Evolutionary conservation across 805 yeast species (phyloP).

Genomic region (Debaryomyces hansenii): DNA sequence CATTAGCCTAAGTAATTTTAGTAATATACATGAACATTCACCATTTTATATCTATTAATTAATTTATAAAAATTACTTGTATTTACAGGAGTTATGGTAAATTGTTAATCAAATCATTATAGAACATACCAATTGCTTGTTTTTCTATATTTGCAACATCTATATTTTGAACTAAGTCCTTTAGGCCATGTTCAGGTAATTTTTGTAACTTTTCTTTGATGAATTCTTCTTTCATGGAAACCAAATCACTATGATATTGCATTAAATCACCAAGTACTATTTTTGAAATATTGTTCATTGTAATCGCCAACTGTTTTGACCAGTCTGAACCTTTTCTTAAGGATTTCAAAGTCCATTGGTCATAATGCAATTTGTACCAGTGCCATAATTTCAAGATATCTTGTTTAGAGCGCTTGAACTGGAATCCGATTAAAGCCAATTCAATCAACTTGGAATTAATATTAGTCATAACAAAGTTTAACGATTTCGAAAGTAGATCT

Average conservation of each 20-base stretch:
- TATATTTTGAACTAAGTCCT: slow-evolving; percentile 19
- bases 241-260: slow-evolving; percentile 34
- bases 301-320: slow-evolving; percentile 45
- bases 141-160: slow-evolving; percentile 23
- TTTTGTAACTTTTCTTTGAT: slow-evolving; percentile 25
- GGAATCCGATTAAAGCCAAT: slow-evolving; percentile 54
- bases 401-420: slow-evolving; percentile 32
- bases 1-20: no score
- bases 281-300: slow-evolving; percentile 43
- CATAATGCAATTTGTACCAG: slow-evolving; percentile 58
- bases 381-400: slow-evolving; percentile 44
- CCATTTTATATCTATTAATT: no score
- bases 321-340: slow-evolving; percentile 45
- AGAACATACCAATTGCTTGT: slow-evolving; percentile 12
- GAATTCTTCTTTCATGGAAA: slow-evolving; percentile 24
- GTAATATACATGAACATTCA: no score
- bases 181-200: slow-evolving; percentile 41
- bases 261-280: slow-evolving; percentile 40
- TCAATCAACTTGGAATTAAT: slow-evolving; percentile 57
- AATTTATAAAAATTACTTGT: no score
- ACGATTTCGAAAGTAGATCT: slow-evolving; percentile 50
- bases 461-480: slow-evolving; percentile 58
- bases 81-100: neutral
- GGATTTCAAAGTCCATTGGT: slow-evolving; percentile 51
- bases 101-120: slow-evolving; percentile 6